Percentiles rank a stretch among this genome's conserved stretches.
These are phyloP conservation scores for Chlorella sp. DNA, from an alignment of 139 green algal genomes.

Conservation along the genomic window DNA sequence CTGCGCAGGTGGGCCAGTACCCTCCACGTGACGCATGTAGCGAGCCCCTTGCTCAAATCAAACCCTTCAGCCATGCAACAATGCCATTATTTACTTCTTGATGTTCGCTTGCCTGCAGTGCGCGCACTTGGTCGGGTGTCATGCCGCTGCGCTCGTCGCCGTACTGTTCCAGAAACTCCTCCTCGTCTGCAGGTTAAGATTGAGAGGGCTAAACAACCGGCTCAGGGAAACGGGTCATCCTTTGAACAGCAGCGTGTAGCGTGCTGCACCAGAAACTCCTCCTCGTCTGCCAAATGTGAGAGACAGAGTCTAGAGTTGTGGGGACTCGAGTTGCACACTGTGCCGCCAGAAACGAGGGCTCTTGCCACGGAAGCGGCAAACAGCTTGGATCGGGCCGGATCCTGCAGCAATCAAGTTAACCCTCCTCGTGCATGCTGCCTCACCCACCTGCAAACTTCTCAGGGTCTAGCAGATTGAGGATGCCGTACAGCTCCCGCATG, in stretches of 20 bases:
- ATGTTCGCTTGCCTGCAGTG: conserved; percentile 40
- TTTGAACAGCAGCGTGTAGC: background rate
- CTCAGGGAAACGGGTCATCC: too few relatives aligned
- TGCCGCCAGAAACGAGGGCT: too few relatives aligned
- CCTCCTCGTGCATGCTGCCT: background rate
- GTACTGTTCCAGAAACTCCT: conserved; percentile 72
- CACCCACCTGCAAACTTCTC: conserved; percentile 39
- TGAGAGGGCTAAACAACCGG: too few relatives aligned
- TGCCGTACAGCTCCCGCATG: conserved; percentile 84
- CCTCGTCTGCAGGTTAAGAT: conserved; percentile 45
- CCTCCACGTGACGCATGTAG: too few relatives aligned
- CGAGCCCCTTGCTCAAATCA: too few relatives aligned
- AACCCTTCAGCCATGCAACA: too few relatives aligned
- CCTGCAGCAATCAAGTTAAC: background rate
- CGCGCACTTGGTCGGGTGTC: conserved; percentile 69
- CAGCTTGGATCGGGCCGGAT: background rate
- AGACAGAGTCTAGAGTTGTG: background rate
- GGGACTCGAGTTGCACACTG: conserved; percentile 47
- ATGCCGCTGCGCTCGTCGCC: conserved; percentile 39
- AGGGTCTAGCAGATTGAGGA: conserved; percentile 86
- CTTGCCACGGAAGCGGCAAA: too few relatives aligned
- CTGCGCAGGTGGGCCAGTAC: background rate
- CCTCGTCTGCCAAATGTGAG: conserved; percentile 44
- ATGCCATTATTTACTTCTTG: too few relatives aligned
- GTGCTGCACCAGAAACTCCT: conserved; percentile 71